Base-by-base conservation (phyloP, 768 basidiomycete genomes). In the Leucocoprinus birnbaumii region DNA sequence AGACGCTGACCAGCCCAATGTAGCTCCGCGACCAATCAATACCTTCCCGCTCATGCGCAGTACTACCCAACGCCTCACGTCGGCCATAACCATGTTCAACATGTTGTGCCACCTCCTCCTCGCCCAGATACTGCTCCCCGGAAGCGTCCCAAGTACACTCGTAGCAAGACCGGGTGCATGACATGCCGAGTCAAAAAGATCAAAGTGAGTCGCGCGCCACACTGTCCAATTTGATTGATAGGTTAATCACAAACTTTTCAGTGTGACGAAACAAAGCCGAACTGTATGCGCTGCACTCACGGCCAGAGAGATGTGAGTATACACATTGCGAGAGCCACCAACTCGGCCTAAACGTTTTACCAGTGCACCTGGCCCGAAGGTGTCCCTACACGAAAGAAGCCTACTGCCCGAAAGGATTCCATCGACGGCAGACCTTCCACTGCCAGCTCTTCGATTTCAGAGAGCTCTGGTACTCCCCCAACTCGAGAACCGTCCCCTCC, bases 171-270 rank as follows among this genome's bases (percentile, higher is more conserved):
- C 1, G 94, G 94, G 21, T 98, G 94, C 67, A 73, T 96, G 66
- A 94, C 91, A 41, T 98, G 94, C 79, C 82, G 94, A 63, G 83
- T 85, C 59, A 94, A 95, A 79, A 91, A 96, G 79, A 92, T 98
- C 65, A 97, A 97, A 82, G 91, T 90, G 59, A 51, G 79, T 66
- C 52, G 25, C 27, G 52, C 19, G 35, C 34, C 51, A 31, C 18
- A 38, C n/a, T 22, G 44, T 48, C 38, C 38, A 44, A 14, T n/a
- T 58, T 44, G 40, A 21, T 14, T 31, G 43, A 10, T 46, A 53
- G 27, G 44, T 44, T 22, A 35, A 41, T 18, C 22, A 22, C 26
- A 34, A 14, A 38, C 18, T 22, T 46, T 53, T 14, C 60, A 93
- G 89, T 98, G 94, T 70, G 94, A 95, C 68, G 94, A 98, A 72